Conservation (phyloP, 805 yeast species). For the Monosporozyma servazzii region DNA sequence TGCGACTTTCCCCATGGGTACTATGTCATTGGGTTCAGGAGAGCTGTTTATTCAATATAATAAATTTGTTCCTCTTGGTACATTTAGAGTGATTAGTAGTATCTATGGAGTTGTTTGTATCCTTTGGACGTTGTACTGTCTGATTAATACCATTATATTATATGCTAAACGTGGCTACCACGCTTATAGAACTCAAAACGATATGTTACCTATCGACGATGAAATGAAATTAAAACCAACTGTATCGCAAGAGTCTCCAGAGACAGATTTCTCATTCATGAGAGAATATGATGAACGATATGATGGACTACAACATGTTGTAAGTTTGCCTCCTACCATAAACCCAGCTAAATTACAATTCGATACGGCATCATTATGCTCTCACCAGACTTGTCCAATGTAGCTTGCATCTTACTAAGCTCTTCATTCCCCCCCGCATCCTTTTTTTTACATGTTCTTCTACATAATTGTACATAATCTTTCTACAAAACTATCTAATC, state of each 20-base stretch:
- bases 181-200: background rate
- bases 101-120: conserved; percentile 50
- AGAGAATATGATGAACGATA: background rate
- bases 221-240: background rate
- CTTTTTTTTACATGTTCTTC: background rate
- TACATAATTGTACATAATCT: background rate
- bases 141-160: conserved; percentile 15
- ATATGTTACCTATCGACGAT: background rate
- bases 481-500: background rate
- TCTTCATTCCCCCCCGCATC: background rate
- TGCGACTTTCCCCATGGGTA: conserved; percentile 84
- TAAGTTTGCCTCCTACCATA: background rate
- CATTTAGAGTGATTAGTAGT: conserved; percentile 54
- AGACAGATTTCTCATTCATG: conserved; percentile 3
- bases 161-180: background rate
- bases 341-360: background rate
- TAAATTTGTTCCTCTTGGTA: conserved; percentile 30
- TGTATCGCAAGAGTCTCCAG: background rate
- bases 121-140: conserved; percentile 36
- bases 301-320: background rate
- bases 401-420: background rate
- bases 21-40: conserved; percentile 55
- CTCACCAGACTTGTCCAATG: background rate
- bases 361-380: background rate
- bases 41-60: conserved; percentile 43